A percentile compares a stretch with the other conserved stretches of the same genome.
Evolutionary conservation across 345 rosid genomes (phyloP).

Genomic region (Arabidopsis arenosa): DNA sequence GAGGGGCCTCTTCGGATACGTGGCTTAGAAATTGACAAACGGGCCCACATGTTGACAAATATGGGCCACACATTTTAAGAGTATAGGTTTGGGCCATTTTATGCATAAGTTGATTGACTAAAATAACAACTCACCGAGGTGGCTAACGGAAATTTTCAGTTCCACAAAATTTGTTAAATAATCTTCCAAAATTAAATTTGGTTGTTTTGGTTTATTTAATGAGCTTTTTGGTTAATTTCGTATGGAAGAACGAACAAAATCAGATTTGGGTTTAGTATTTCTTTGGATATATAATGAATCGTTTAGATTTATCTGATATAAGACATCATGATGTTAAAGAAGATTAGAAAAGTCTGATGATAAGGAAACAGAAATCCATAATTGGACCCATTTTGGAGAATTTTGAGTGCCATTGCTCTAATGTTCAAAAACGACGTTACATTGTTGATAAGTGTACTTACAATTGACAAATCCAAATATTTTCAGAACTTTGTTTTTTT

Average conservation of each 20-base stretch:
- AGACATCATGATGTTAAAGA: background rate
- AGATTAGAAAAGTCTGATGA: background rate
- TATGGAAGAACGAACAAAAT: background rate
- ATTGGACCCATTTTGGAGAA: constrained; percentile 3
- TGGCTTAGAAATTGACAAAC: constrained; percentile 35
- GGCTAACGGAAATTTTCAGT: background rate
- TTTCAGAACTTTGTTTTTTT: background rate
- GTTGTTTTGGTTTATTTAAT: background rate
- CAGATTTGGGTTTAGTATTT: background rate
- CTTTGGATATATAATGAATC: background rate
- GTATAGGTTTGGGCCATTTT: constrained; percentile 24
- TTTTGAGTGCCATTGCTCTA: constrained; percentile 10
- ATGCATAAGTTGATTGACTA: constrained; percentile 13
- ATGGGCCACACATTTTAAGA: constrained; percentile 26
- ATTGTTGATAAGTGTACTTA: background rate
- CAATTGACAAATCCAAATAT: background rate
- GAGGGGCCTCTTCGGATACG: constrained; percentile 26
- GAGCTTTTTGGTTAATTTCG: background rate
- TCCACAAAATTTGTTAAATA: background rate
- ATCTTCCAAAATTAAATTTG: background rate
- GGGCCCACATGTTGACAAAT: constrained; percentile 32
- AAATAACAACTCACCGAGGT: background rate
- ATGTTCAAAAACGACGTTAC: constrained; percentile 2
- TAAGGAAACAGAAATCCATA: constrained; percentile 14
- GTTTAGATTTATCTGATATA: background rate